phyloP scores from a whole-genome alignment of 257 asterid species.

The Catharanthus roseus region DNA sequence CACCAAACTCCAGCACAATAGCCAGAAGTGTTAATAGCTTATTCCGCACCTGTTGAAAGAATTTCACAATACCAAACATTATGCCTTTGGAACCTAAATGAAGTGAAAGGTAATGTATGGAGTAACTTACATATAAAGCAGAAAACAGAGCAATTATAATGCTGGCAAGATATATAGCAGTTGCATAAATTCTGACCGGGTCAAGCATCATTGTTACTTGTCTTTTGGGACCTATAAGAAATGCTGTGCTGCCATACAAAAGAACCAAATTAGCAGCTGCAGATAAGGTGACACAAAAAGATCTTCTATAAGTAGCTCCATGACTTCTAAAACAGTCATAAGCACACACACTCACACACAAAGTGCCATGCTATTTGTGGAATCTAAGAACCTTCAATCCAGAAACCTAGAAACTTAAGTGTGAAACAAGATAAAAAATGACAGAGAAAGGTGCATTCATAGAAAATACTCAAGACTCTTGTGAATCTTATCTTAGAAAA shows the following conservation, averaged over 20 bases:
- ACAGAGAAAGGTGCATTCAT: background rate
- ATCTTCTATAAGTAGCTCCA: background rate
- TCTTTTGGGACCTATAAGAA: slow-evolving; percentile 95
- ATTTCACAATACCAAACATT: slow-evolving; percentile 11
- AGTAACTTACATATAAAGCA: slow-evolving; percentile 84
- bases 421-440: background rate
- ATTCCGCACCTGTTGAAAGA: slow-evolving; percentile 60
- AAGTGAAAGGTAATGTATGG: slow-evolving; percentile 17
- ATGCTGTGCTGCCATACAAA: slow-evolving; percentile 92
- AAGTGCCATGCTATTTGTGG: background rate
- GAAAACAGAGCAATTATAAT: slow-evolving; percentile 78
- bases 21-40: slow-evolving; percentile 82
- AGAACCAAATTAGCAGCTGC: slow-evolving; percentile 28
- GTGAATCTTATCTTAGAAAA: background rate
- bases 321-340: background rate
- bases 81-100: slow-evolving; percentile 5
- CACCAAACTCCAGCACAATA: slow-evolving; percentile 78
- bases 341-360: no score
- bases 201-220: slow-evolving; percentile 97
- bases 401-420: background rate
- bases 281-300: background rate
- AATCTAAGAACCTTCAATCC: no score
- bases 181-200: slow-evolving; percentile 89
- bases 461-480: background rate
- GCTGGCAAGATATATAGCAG: slow-evolving; percentile 95